Base-by-base conservation (phyloP, 2,329 filamentous ascomycete species). In the Lasiodiplodia gonubiensis region DNA sequence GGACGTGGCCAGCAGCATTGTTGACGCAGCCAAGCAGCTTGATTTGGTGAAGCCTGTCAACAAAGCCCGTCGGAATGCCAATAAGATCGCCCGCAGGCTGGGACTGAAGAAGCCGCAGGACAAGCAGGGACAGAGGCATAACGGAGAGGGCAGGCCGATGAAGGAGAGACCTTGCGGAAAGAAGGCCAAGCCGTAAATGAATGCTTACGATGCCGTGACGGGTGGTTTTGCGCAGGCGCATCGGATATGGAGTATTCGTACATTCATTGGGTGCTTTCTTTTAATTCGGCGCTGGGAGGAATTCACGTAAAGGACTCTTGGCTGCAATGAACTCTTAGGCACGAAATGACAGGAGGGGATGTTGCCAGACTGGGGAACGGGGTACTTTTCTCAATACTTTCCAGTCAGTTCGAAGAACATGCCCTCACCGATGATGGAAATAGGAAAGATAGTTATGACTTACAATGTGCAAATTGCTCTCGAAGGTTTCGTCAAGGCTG, bases 41-140 rank as follows among this genome's bases (percentile, higher is more conserved):
- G 30, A 37, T 37, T 14, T 51, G 25, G 76, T 74, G 14, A 68
- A 70, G 52, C 68, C 72, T n/a, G 66, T 77, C 60, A 68, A 73
- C 66, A 72, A 69, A 52, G 75, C 76, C 2, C 72, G 75, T 57
- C 70, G 71, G 63, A 77, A 77, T 51, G 75, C 77, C 16, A 71
- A 75, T 27, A 71, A 72, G 18, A 30, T 75, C 18, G 71, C 75
- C 64, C 33, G 69, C 57, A 63, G 67, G 55, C 23, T 68, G 8
- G 18, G 53, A 14, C 23, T 57, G 52, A 66, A 63, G 59, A 63
- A 51, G 59, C n/a, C 8, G n/a, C 42, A 51, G n/a, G 27, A 18
- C n/a, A 30, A 63, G n/a, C n/a, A 53, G 30, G 23, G 54, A 14
- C 14, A 54, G 57, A 39, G 23, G 35, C 18, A 35, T 16, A 51